These are phyloP conservation scores for Botrytis pseudocinerea DNA, from an alignment of 2,329 filamentous ascomycete species.

Conservation along the genomic window DNA sequence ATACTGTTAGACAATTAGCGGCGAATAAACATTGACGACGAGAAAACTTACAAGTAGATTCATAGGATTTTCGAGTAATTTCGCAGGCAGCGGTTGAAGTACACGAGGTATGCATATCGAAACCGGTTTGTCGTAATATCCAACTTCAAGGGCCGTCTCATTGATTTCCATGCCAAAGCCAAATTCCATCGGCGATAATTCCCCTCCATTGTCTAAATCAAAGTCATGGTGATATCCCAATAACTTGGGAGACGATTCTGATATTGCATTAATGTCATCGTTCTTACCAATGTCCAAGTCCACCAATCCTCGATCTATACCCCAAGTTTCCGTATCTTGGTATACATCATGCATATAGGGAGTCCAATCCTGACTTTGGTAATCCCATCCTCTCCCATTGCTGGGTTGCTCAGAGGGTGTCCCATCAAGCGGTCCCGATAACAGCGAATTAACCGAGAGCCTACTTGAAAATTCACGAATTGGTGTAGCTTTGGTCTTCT, in stretches of 20 bases:
- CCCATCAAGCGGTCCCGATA: constrained; percentile 51
- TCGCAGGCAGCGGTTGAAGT: constrained; percentile 51
- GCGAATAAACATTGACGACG: not conserved
- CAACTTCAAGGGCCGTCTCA: constrained; percentile 56
- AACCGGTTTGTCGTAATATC: constrained; percentile 71
- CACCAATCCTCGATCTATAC: constrained; percentile 68
- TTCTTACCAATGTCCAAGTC: constrained; percentile 72
- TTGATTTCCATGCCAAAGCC: constrained; percentile 50
- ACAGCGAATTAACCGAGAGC: constrained; percentile 65
- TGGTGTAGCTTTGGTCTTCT: not conserved
- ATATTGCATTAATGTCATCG: constrained; percentile 68
- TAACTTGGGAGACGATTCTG: constrained; percentile 46
- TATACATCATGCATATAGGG: constrained; percentile 28
- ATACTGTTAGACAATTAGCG: constrained; percentile 43
- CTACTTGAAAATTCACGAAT: constrained; percentile 48
- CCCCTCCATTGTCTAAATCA: constrained; percentile 24
- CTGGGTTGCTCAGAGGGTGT: not conserved
- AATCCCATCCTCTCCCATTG: constrained; percentile 22
- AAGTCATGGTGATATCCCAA: constrained; percentile 39
- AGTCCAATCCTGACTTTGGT: constrained; percentile 17
- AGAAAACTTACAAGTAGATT: constrained; percentile 58
- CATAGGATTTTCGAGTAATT: constrained; percentile 71
- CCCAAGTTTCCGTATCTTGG: constrained; percentile 56
- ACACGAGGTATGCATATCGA: constrained; percentile 55
- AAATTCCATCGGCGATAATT: constrained; percentile 47